These are phyloP conservation scores for Lupinus albus DNA, from an alignment of 306 rosid species.

Conservation along the genomic window DNA sequence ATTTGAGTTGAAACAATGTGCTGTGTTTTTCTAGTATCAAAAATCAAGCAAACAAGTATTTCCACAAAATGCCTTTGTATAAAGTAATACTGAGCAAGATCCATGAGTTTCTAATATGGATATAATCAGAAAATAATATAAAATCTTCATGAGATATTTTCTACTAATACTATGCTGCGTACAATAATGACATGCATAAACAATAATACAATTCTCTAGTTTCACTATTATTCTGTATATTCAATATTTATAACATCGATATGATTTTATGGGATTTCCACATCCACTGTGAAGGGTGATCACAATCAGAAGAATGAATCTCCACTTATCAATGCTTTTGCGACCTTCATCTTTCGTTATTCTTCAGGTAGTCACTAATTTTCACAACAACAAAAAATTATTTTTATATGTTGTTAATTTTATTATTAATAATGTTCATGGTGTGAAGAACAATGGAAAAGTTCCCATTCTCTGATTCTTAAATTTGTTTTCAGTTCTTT, in stretches of 20 bases:
- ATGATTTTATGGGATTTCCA: too few relatives aligned
- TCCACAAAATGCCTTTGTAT: background rate
- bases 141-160: constrained; percentile 40
- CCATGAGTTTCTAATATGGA: constrained; percentile 29
- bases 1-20: constrained; percentile 25
- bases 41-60: background rate
- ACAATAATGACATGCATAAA: background rate
- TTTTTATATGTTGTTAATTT: background rate
- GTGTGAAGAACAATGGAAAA: background rate
- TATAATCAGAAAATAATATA: constrained; percentile 15
- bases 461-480: background rate
- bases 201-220: constrained; percentile 3
- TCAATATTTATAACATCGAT: background rate
- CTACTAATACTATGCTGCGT: background rate
- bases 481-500: background rate
- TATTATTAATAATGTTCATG: background rate
- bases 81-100: constrained; percentile 30
- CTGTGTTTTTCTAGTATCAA: background rate
- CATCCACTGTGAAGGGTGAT: background rate
- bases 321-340: constrained; percentile 29
- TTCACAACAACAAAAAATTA: too few relatives aligned
- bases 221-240: background rate
- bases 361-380: constrained; percentile 28
- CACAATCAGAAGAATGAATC: constrained; percentile 29
- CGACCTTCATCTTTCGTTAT: constrained; percentile 36